Percentiles rank a stretch among this genome's conserved stretches.
Evolutionary conservation across 805 yeast genomes (phyloP).

Genomic region (Candida palmyrensis): DNA sequence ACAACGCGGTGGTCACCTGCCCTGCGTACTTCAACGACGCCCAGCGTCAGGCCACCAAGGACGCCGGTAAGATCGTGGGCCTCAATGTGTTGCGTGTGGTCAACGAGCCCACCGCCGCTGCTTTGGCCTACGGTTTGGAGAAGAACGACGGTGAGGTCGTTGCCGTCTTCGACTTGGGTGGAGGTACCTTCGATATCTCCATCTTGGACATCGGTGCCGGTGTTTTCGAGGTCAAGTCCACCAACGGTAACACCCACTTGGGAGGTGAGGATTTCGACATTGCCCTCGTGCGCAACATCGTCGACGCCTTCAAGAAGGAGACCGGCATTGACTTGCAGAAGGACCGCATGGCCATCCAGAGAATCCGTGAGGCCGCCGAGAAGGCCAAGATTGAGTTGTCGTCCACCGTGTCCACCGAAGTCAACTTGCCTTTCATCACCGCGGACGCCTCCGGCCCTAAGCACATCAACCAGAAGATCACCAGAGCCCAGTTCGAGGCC

Average conservation of each 20-base stretch:
- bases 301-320: conserved; percentile 73
- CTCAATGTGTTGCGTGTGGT: conserved; percentile 85
- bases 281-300: conserved; percentile 76
- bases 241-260: conserved; percentile 92
- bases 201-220: conserved; percentile 95
- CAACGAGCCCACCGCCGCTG: conserved; percentile 91
- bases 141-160: conserved; percentile 74
- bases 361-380: conserved; percentile 85
- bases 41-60: conserved; percentile 92
- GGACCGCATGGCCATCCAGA: conserved; percentile 76
- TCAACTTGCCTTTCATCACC: conserved; percentile 81
- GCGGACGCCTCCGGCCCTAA: conserved; percentile 82
- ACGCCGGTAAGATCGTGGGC: conserved; percentile 97
- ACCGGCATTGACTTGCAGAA: conserved; percentile 57
- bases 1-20: conserved; percentile 87
- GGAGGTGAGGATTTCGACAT: conserved; percentile 95
- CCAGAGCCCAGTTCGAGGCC: conserved; percentile 64
- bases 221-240: conserved; percentile 95
- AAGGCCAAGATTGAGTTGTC: conserved; percentile 86
- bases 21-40: conserved; percentile 91
- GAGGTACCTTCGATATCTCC: conserved; percentile 98
- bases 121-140: conserved; percentile 92
- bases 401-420: conserved; percentile 63
- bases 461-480: conserved; percentile 66
- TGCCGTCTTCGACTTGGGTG: conserved; percentile 97